Conservation (phyloP, 2,329 filamentous ascomycete species). For the Keithomyces neogunnii region DNA sequence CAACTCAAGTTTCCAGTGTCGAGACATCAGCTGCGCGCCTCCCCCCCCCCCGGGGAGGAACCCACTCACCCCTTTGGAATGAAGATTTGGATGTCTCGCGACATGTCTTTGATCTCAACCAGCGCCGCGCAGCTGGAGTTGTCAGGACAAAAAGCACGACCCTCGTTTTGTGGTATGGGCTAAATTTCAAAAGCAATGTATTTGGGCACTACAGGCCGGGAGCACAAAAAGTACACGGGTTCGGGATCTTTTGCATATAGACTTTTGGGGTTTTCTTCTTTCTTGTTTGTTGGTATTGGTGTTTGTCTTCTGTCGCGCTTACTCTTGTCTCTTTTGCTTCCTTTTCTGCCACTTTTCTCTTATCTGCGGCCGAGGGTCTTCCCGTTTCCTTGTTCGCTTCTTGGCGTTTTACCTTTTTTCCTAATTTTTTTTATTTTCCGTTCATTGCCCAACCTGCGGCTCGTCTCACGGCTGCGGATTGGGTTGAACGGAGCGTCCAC, state of each 20-base stretch:
- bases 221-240: slow-evolving; percentile 3
- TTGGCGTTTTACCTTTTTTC: slow-evolving; percentile 9
- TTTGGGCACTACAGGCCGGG: slow-evolving; percentile 1
- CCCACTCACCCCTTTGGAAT: slow-evolving; percentile 15
- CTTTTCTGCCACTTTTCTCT: background rate
- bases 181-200: background rate
- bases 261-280: slow-evolving; percentile 7
- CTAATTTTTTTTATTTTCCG: slow-evolving; percentile 2
- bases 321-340: background rate
- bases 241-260: slow-evolving; percentile 9
- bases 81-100: slow-evolving; percentile 18
- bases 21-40: slow-evolving; percentile 4
- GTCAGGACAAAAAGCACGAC: slow-evolving; percentile 1
- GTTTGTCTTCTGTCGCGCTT: slow-evolving; percentile 1
- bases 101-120: slow-evolving; percentile 21
- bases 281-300: slow-evolving; percentile 5
- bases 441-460: slow-evolving; percentile 2
- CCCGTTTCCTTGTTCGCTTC: background rate
- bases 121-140: background rate
- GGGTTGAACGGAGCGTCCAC: slow-evolving; percentile 1
- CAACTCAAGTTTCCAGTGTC: slow-evolving; percentile 9
- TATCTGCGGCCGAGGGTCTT: background rate
- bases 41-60: background rate
- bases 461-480: background rate
- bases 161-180: background rate